These are phyloP conservation scores for Penicillium angulare DNA, from an alignment of 495 filamentous ascomycete genomes.

Conservation along the genomic window DNA sequence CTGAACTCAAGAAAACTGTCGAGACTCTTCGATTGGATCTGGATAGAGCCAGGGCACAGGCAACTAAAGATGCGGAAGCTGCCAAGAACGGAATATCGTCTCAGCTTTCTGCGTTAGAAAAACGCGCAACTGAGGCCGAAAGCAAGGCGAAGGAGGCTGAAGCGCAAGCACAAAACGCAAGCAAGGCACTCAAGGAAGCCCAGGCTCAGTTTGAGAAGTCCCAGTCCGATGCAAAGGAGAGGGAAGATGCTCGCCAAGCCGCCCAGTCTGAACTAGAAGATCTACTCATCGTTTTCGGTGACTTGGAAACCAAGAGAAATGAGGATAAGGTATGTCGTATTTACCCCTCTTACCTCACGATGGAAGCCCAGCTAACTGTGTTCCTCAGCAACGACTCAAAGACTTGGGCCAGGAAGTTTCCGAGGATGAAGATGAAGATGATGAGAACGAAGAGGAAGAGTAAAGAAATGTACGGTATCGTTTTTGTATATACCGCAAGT, in stretches of 20 bases:
- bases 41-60: slow-evolving; percentile 52
- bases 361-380: background rate
- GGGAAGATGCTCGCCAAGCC: slow-evolving; percentile 63
- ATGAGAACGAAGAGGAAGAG: slow-evolving; percentile 58
- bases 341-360: background rate
- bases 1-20: slow-evolving; percentile 55
- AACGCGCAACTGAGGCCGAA: slow-evolving; percentile 46
- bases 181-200: slow-evolving; percentile 19
- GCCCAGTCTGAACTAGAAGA: slow-evolving; percentile 77
- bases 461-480: slow-evolving; percentile 20
- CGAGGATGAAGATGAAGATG: slow-evolving; percentile 74
- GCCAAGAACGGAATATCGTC: slow-evolving; percentile 53
- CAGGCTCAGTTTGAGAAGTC: slow-evolving; percentile 27
- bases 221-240: slow-evolving; percentile 38
- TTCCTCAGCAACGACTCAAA: slow-evolving; percentile 63
- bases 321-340: slow-evolving; percentile 69
- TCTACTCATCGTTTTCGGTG: slow-evolving; percentile 82
- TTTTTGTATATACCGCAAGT: background rate
- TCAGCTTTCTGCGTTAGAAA: slow-evolving; percentile 48
- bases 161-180: slow-evolving; percentile 20
- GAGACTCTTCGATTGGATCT: slow-evolving; percentile 56
- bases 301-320: slow-evolving; percentile 79
- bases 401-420: slow-evolving; percentile 71
- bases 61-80: slow-evolving; percentile 55
- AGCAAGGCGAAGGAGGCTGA: slow-evolving; percentile 49